phyloP scores from a whole-genome alignment of 768 basidiomycete species.

The Termitomyces sp. region DNA sequence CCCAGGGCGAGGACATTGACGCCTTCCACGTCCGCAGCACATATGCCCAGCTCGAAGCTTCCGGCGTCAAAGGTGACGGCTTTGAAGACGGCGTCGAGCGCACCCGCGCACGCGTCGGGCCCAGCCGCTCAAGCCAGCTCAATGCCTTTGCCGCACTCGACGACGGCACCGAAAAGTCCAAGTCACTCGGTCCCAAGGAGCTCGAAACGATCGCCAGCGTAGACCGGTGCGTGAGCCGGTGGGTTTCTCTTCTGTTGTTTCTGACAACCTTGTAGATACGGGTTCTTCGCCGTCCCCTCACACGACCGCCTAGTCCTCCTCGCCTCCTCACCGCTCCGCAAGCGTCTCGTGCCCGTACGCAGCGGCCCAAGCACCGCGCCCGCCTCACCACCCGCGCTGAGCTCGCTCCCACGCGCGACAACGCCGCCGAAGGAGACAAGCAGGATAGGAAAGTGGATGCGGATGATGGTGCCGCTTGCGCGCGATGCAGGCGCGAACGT shows the following conservation, averaged over 20 bases:
- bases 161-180: conserved; percentile 54
- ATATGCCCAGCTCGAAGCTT: conserved; percentile 83
- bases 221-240: conserved; percentile 65
- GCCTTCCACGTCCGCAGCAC: conserved; percentile 80
- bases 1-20: conserved; percentile 78
- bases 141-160: conserved; percentile 51
- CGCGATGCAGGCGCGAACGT: conserved; percentile 78
- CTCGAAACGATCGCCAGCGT: conserved; percentile 64
- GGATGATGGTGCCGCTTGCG: conserved; percentile 70
- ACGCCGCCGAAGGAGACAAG: conserved; percentile 57
- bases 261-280: conserved; percentile 55
- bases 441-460: conserved; percentile 90
- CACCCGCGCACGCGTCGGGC: conserved; percentile 69
- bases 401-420: conserved; percentile 42
- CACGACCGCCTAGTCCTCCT: conserved; percentile 83
- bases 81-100: conserved; percentile 92
- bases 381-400: conserved; percentile 39
- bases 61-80: conserved; percentile 93
- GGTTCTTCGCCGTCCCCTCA: conserved; percentile 77
- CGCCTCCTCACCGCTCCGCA: conserved; percentile 53
- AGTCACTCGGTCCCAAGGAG: conserved; percentile 70
- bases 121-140: conserved; percentile 52
- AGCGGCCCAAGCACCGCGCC: conserved; percentile 42
- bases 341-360: conserved; percentile 44
- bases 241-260: not conserved